Base-by-base conservation (phyloP, 2,329 filamentous ascomycete species). In the Daldinia eschscholtzii region DNA sequence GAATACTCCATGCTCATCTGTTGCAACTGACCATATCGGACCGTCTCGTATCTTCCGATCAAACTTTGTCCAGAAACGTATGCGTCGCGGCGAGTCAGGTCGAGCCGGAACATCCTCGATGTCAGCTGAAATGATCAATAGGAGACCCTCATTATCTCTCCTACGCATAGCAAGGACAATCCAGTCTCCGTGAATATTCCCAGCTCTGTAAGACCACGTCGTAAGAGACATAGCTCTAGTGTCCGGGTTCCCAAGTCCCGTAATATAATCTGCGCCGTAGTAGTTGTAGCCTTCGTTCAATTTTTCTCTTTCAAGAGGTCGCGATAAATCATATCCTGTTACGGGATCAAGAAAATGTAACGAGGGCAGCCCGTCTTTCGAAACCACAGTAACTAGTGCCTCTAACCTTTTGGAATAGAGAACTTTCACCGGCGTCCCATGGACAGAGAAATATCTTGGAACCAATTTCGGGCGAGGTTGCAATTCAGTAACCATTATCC, bases 111-210 rank as follows among this genome's bases (percentile, higher is more conserved):
- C 46, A 6, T 63, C 67, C 20, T 76, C 76, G 6, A 70, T 37
- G 57, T 83, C 81, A 6, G 86, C 81, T 0, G 87, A 85, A 13
- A 90, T 82, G 6, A 92, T 83, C 20, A 89, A 74, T 12, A 92
- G 79, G 4, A 84, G 81, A 1, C 89, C 88, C 9, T 80, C 79
- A 35, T 82, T 57, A 2, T 74, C 59, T 33, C 53, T 61, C 20
- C 44, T 67, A 12, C 65, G 83, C 0, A 87, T 88, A 3, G 87
- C 84, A 10, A 92, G 84, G 13, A 93, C 83, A 35, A 93, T 82
- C 74, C 89, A 91, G 1, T 86, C 83, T 78, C 90, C 91, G 0
- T 80, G 83, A 62, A 85, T 87, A n/a, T 82, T 83, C n/a, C 52
- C 64, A 35, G 42, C 12, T 57, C 65, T 66, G 9, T 71, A 71